These are phyloP conservation scores for Fusarium robinianum DNA, from an alignment of 2,329 filamentous ascomycete genomes.

Conservation along the genomic window DNA sequence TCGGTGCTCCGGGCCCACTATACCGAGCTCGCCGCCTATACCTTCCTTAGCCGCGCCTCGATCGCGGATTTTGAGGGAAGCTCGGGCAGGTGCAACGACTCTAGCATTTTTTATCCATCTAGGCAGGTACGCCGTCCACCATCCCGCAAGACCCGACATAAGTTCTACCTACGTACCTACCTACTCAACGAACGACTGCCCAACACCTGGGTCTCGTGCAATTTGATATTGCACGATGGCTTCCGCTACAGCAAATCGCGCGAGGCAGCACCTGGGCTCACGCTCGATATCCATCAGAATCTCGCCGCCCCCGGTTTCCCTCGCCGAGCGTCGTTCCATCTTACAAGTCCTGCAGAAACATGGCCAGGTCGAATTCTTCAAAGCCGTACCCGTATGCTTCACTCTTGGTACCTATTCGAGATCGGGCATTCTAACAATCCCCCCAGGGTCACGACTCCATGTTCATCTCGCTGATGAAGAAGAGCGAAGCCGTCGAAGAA, in stretches of 20 bases:
- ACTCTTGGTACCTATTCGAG: background rate
- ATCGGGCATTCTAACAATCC: background rate
- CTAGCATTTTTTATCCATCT: too few species aligned
- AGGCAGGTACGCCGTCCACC: too few species aligned
- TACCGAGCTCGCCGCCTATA: constrained; percentile 13
- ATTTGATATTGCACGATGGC: constrained; percentile 4
- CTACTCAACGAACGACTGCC: background rate
- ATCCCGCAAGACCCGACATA: too few species aligned
- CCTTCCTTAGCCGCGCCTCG: too few species aligned
- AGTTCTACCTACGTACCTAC: too few species aligned
- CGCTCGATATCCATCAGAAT: constrained; percentile 57
- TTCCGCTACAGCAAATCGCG: constrained; percentile 3
- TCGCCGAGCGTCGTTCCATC: constrained; percentile 60
- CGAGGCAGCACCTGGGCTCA: constrained; percentile 29
- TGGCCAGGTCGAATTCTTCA: constrained; percentile 58
- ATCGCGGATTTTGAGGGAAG: too few species aligned
- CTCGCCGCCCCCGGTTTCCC: constrained; percentile 54
- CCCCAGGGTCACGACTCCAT: constrained; percentile 52
- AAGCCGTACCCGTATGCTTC: constrained; percentile 34
- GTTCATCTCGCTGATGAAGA: constrained; percentile 56
- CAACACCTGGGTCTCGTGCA: background rate
- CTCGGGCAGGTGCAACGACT: too few species aligned
- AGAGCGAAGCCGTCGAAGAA: constrained; percentile 43
- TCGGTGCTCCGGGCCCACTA: constrained; percentile 26
- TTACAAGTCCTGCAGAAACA: constrained; percentile 56